Base-by-base conservation (phyloP, 768 basidiomycete species). In the Trametes coccinea region DNA sequence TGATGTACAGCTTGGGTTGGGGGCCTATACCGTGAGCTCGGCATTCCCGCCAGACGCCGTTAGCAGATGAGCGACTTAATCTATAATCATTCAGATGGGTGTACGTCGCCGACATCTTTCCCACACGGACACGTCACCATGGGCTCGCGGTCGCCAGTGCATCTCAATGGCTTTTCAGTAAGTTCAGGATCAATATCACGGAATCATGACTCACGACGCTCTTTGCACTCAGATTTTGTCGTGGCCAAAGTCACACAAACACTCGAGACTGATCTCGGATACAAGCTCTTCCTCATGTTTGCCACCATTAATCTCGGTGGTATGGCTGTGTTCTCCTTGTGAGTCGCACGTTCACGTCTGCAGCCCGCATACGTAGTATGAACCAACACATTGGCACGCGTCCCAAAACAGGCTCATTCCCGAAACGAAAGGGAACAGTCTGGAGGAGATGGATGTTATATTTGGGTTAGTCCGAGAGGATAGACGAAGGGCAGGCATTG, bases 1-100 rank as follows among this genome's bases (percentile, higher is more conserved):
- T 86, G 71, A 92, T 93, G 73, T 94, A 93, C 73, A 90, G 87
- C 3, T 88, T 93, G 84, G 90, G 90, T 40, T 92, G 90, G 87
- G 92, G 91, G 16, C 85, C 85, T n/a, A 72, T 80, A 11, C 88
- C 82, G n/a, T 81, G 30, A 30, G 48, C 31, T 8, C 2, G n/a
- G 3, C 4, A 4, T 14, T 31, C 1, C 1, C 3, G 10, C 10
- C 13, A 3, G 5, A 6, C 17, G 45, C 17, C 9, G 11, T 13
- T 49, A 11, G 27, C 22, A 4, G 2, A 48, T 2, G 22, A 22
- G 22, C 22, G 1, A 30, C 48, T 49, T 2, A 49, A 4, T 31
- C 13, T 14, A 22, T 22, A 22, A 22, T 22, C 1, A 49, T 8
- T 4, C 27, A 49, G 48, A 2, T 49, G 75, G 79, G 77, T 81